Base-by-base conservation (phyloP, 2,329 filamentous ascomycete genomes). In the Achaetomium macrosporum region DNA sequence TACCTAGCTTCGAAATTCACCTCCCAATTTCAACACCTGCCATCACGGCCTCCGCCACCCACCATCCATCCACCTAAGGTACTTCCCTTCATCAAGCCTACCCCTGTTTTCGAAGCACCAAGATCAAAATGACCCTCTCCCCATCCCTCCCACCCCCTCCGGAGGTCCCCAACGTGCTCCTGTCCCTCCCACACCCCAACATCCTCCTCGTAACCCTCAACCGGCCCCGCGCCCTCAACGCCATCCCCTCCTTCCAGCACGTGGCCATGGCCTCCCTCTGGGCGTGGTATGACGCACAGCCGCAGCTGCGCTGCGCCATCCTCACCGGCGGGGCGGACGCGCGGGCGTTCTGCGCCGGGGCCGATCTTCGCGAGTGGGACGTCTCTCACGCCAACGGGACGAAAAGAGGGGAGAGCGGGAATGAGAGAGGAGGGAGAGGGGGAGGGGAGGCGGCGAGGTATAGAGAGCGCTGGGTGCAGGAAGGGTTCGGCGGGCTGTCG, bases 311-410 rank as follows among this genome's bases (percentile, higher is more conserved):
- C 42, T 82, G 80, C 63, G 83, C 80, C 42, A 74, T 88, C 2
- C 64, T 88, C 42, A 86, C 83, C 0, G 84, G 84, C 17, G 69
- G 71, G 1, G 84, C 84, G n/a, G 69, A 71, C 0, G 83, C 82
- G 0, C 72, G 81, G 10, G 82, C 83, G 0, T 88, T 88, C 62
- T 87, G 82, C 65, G 82, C 83, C 0, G 84, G 84, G 15, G 82
- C 82, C 33, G 84, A 87, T 63, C 73, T 88, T 16, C 82, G 82
- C 65, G 83, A 86, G 68, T 85, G 82, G 81, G 71, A 77, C 53
- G 66, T 68, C 9, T 68, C 72, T 52, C 39, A 20, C 40, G 25
- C 25, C n/a, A n/a, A n/a, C n/a, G n/a, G n/a, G n/a, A n/a, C n/a
- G 30, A 12, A 16, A 1, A 40, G 57, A 10, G 20, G 39, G 31